Evolutionary conservation across 352 stramenopile genomes (phyloP).

Genomic region (Pythium sp.): DNA sequence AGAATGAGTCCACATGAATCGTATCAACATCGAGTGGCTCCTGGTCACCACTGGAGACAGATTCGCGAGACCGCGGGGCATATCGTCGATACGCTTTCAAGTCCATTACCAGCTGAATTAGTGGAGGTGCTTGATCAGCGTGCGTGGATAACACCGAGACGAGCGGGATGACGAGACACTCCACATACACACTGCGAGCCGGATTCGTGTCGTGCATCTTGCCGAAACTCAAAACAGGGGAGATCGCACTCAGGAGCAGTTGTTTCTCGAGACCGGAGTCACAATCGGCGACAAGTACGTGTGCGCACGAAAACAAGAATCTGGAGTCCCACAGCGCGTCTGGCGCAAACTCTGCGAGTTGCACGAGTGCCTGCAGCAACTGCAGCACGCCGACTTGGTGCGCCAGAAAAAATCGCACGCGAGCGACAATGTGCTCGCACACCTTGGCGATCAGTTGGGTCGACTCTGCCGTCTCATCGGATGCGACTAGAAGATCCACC

Average conservation of each 20-base stretch:
- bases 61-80: background rate
- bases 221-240: conserved; percentile 27
- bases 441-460: conserved; percentile 9
- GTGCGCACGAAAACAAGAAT: conserved; percentile 37
- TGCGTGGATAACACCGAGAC: conserved; percentile 42
- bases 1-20: conserved; percentile 28
- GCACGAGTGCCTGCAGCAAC: conserved; percentile 41
- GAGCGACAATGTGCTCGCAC: conserved; percentile 15
- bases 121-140: conserved; percentile 19
- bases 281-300: conserved; percentile 29
- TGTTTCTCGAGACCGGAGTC: conserved; percentile 34
- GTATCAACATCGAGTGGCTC: conserved; percentile 12
- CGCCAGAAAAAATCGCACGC: conserved; percentile 25
- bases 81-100: conserved; percentile 27
- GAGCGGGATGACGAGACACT: conserved; percentile 56
- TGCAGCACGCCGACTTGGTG: conserved; percentile 33
- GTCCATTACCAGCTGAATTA: conserved; percentile 41
- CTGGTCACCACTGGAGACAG: background rate
- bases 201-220: background rate
- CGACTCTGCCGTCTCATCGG: conserved; percentile 1
- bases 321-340: conserved; percentile 33
- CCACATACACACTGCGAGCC: conserved; percentile 43
- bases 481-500: conserved; percentile 33
- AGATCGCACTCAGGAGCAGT: conserved; percentile 39
- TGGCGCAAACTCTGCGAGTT: conserved; percentile 26